Evolutionary conservation across 257 asterid species (phyloP), one percentile per base, ranked within the genome.

Genomic region (Sherardia arvensis): DNA sequence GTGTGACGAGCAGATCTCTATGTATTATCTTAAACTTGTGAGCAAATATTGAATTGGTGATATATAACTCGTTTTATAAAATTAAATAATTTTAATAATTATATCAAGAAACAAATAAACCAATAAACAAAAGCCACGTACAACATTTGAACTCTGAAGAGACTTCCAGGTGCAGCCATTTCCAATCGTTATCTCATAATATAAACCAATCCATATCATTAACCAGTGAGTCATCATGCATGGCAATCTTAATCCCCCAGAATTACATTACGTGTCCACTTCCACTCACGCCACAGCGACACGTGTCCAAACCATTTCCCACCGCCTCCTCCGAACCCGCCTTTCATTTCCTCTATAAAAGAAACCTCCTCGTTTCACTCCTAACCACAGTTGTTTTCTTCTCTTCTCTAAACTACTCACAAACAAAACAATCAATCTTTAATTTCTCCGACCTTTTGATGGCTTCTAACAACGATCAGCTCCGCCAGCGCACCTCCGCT

Each of bases 401-500:
- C 28, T 30, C 62, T 25, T n/a, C 8, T 18, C 43, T 0, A 20
- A 22, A 21, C 14, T 34, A 30, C 27, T 27, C 6, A 14, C 6
- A 43, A 28, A 48, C 3, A 5, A 43, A n/a, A 28, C 32, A 9
- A n/a, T 49, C 38, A 27, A 4, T 27, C 14, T n/a, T n/a, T n/a
- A n/a, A n/a, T n/a, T n/a, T n/a, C n/a, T n/a, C 32, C 36, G 5
- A 14, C 38, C 53, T 48, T 48, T n/a, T n/a, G n/a, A 87, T 85
- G 95, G 82, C 82, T 34, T 66, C 91, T 15, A 15, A 36, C 9
- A 11, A 25, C 18, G 60, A 55, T 55, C 61, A 58, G 8, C 18
- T 73, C 32, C 87, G 85, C 61, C 97, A 84, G 76, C 80, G 97
- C 29, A 61, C 60, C 47, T 65, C 61, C 53, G 59, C 54, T n/a